Evolutionary conservation across 2,329 filamentous ascomycete species (phyloP).

Genomic region (Fusarium chuoi): DNA sequence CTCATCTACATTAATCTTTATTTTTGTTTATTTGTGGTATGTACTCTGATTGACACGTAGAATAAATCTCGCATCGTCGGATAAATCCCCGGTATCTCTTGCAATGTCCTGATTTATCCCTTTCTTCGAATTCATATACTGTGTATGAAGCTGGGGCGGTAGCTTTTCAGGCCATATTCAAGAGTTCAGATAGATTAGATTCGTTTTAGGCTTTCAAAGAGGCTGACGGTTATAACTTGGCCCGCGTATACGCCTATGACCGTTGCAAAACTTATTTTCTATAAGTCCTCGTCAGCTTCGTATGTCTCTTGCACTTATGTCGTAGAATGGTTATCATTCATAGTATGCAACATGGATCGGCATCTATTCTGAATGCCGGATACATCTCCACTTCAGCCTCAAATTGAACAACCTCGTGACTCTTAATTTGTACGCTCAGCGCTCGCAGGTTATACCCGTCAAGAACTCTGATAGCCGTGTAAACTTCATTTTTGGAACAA

Average conservation of each 20-base stretch:
- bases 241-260: background rate
- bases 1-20: background rate
- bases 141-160: background rate
- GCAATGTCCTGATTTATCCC: background rate
- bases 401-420: background rate
- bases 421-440: rapidly evolving
- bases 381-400: background rate
- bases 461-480: rapidly evolving
- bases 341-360: background rate
- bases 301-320: background rate
- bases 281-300: rapidly evolving
- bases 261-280: background rate
- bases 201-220: background rate
- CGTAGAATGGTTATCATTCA: background rate
- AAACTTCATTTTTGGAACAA: rapidly evolving
- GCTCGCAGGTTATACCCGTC: rapidly evolving
- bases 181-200: background rate
- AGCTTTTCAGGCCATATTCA: rapidly evolving
- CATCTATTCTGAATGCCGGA: background rate
- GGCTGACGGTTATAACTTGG: background rate
- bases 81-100: background rate
- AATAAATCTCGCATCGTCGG: background rate
- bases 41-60: background rate
- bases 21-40: background rate
- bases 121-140: background rate